Percentiles rank a stretch among this genome's conserved stretches.
Conservation (phyloP, 345 rosid species). For the Iberis pinnata region DNA sequence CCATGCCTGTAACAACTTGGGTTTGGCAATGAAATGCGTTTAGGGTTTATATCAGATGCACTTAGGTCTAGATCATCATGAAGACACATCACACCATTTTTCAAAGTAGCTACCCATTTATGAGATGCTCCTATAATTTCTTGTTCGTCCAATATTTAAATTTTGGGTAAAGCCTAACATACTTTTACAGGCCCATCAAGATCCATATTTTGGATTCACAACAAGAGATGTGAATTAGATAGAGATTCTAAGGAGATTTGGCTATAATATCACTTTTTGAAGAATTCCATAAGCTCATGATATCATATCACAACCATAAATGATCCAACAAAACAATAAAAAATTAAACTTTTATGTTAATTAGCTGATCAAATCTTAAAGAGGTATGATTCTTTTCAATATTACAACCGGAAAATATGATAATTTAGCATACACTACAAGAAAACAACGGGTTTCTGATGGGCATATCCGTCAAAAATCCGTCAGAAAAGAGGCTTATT, state of each 20-base stretch:
- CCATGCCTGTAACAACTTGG: no score
- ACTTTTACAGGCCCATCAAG: no score
- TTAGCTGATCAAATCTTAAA: no score
- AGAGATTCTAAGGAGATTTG: slow-evolving; percentile 7
- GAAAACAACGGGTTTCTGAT: no score
- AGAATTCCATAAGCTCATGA: slow-evolving; percentile 20
- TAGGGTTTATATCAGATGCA: not conserved
- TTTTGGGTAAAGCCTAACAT: no score
- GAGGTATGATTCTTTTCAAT: no score
- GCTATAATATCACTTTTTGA: slow-evolving; percentile 7
- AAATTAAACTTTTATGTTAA: no score
- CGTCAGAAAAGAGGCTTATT: no score
- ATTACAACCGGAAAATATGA: no score
- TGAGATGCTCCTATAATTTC: slow-evolving; percentile 8
- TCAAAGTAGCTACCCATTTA: slow-evolving; percentile 3
- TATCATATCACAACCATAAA: slow-evolving; percentile 21
- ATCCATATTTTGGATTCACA: slow-evolving; percentile 13
- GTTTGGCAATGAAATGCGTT: no score
- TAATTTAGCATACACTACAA: slow-evolving; percentile 4
- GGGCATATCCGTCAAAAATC: no score
- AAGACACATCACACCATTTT: not conserved
- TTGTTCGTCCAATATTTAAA: not conserved
- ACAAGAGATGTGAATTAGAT: slow-evolving; percentile 1
- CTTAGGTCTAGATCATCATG: not conserved
- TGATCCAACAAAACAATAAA: slow-evolving; percentile 2